phyloP scores from a whole-genome alignment of 768 basidiomycete genomes.

The Hortiboletus flavorubellus region DNA sequence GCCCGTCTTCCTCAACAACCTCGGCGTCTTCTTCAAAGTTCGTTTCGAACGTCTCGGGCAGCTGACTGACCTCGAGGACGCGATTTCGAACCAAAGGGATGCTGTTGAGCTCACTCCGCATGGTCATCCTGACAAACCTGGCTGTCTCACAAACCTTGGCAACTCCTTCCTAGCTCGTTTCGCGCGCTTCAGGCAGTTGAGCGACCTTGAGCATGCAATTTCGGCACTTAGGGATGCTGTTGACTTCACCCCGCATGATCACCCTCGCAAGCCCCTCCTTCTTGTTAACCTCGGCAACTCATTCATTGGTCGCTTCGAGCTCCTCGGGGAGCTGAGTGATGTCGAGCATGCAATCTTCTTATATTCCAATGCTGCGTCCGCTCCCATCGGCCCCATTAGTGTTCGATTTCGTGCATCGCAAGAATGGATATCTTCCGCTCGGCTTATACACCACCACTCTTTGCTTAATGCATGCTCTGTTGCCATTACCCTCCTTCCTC shows the following conservation, averaged over 20 bases:
- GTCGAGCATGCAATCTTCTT: neutral
- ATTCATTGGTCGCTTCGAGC: neutral
- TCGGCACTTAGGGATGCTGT: too few relatives aligned
- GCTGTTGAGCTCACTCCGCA: too few relatives aligned
- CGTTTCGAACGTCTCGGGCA: too few relatives aligned
- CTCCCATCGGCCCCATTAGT: neutral
- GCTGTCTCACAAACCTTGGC: too few relatives aligned
- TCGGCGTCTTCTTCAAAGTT: too few relatives aligned
- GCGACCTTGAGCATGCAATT: too few relatives aligned
- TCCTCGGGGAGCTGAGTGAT: neutral
- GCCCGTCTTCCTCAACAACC: neutral
- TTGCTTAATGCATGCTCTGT: slow-evolving; percentile 18
- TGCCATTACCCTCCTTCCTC: slow-evolving; percentile 22
- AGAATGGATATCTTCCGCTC: slow-evolving; percentile 6
- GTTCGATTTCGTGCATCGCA: slow-evolving; percentile 3
- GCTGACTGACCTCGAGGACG: too few relatives aligned
- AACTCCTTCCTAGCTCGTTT: too few relatives aligned
- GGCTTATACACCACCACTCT: neutral
- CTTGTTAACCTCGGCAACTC: neutral
- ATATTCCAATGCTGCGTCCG: slow-evolving; percentile 2
- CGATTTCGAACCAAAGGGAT: too few relatives aligned
- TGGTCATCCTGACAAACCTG: too few relatives aligned
- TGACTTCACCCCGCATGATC: too few relatives aligned
- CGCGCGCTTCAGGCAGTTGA: too few relatives aligned
- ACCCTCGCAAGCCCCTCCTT: neutral